Evolutionary conservation across 495 filamentous ascomycete genomes (phyloP), one percentile per base, ranked within the genome.

Genomic region (Penicillium ucsense): DNA sequence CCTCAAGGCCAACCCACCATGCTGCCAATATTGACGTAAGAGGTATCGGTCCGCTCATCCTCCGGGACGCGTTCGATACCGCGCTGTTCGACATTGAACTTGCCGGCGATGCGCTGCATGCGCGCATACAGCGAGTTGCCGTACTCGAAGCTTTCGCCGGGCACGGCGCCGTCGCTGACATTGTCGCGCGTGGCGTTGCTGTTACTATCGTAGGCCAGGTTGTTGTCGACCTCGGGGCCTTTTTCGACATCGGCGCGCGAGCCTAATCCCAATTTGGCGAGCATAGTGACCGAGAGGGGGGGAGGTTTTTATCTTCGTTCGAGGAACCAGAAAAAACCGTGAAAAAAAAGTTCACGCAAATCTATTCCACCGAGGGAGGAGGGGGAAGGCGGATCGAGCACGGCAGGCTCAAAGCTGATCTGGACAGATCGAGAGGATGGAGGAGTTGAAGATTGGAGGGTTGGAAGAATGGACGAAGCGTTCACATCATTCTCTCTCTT

Each of bases 21-120:
- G 39, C 83, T 88, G 34, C 81, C 83, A 50, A 88, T 75, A 60
- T 86, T 84, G 55, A 74, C 65, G 57, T 84, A 73, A 31, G 73
- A 80, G 35, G 71, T 77, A 63, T 87, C 82, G 11, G 75, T 81
- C 54, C 84, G 72, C 69, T 94, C 86, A 48, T 82, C 72, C 35
- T 78, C 78, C 0, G 86, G 86, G 41, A 91, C 86, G 29, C 86
- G 76, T 68, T 91, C 86, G 43, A 91, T 86, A 41, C 88, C 88
- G 56, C 88, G 74, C 65, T 75, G 81, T 62, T 94, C 87, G 27
- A 94, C 75, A 35, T 82, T 80, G 54, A 83, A 76, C 52, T 74
- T 80, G 4, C 77, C 83, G 0, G 83, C 86, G 11, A 87, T 53
- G 8, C 82, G 78, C 67, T 89, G 84, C 4, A 85, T 50, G 64